Base-by-base conservation (phyloP, 1,284 basidiomycete genomes). In the Volvariella surrecta region DNA sequence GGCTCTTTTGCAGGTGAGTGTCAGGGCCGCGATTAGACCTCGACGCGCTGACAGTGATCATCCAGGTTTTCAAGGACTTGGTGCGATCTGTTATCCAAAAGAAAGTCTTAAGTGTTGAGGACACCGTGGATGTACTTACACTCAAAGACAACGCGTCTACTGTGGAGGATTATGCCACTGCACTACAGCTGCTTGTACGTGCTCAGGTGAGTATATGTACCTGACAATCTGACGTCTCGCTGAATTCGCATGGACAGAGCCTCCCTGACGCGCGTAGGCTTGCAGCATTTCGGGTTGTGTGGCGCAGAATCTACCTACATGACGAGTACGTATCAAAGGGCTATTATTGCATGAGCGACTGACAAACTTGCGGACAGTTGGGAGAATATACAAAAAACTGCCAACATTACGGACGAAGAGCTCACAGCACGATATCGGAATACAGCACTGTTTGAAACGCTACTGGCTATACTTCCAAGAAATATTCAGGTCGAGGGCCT, bases 271-370 rank as follows among this genome's bases (percentile, higher is more conserved):
- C 74, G 17, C 70, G 93, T 40, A 74, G 73, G 56, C 56, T 73
- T 30, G 76, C 85, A 21, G 82, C 86, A 2, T 73, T 90, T 54
- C 68, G 79, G 34, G 77, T 76, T 22, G 72, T 89, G 15, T 97
- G 93, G 94, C 73, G 92, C 31, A 71, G 94, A 21, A 76, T 94
- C 38, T 94, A 89, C 55, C 71, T 88, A 35, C 79, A 88, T 43
- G 92, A 97, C 58, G 81, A 96, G 89, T 94, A 58, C 19, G 56
- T 51, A n/a, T n/a, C n/a, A n/a, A n/a, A n/a, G 32, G 40, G 6
- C 24, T 6, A 28, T 6, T 28, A 28, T 28, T 28, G 6, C 24
- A 28, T 28, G 24, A 28, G 24, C 24, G 11, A 28, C 34, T 32
- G 40, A 10, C 24, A 17, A 18, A 43, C 35, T 18, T 46, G 18